A percentile compares a stretch with the other conserved stretches of the same genome.
Conservation (phyloP, 1,284 basidiomycete genomes). For the Mycocalia duriaeana region DNA sequence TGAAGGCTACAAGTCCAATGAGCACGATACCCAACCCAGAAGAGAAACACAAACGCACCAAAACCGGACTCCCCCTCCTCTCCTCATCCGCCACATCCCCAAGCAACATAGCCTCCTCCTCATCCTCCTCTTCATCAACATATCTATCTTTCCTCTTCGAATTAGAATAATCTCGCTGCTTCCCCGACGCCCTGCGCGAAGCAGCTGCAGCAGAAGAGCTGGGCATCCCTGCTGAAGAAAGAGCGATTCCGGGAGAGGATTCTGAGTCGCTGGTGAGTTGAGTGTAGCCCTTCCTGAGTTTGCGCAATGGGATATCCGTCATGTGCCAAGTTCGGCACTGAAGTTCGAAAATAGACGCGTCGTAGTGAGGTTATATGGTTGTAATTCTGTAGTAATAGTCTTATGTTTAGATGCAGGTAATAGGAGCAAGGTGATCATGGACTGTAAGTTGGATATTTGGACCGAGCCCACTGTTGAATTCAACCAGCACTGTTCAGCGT, state of each 20-base stretch:
- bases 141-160: conserved; percentile 47
- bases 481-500: no score
- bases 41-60: conserved; percentile 17
- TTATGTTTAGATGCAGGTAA: no score
- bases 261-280: conserved; percentile 37
- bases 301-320: conserved; percentile 69
- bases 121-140: conserved; percentile 46
- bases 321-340: no score
- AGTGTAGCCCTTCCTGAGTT: conserved; percentile 42
- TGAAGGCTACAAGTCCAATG: conserved; percentile 12
- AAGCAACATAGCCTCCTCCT: conserved; percentile 24
- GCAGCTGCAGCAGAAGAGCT: conserved; percentile 25
- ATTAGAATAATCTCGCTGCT: conserved; percentile 26
- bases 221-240: conserved; percentile 20
- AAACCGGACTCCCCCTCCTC: conserved; percentile 15
- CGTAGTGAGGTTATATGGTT: no score
- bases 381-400: no score
- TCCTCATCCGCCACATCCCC: conserved; percentile 26
- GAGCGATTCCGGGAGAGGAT: conserved; percentile 26
- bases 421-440: no score
- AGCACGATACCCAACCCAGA: conserved; percentile 1
- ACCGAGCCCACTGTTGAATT: no score
- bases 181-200: conserved; percentile 17
- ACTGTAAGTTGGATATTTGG: no score
- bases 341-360: no score